Evolutionary conservation across 352 stramenopile species (phyloP), one percentile per base, ranked within the genome.

Genomic region (Pythium plurisporium): DNA sequence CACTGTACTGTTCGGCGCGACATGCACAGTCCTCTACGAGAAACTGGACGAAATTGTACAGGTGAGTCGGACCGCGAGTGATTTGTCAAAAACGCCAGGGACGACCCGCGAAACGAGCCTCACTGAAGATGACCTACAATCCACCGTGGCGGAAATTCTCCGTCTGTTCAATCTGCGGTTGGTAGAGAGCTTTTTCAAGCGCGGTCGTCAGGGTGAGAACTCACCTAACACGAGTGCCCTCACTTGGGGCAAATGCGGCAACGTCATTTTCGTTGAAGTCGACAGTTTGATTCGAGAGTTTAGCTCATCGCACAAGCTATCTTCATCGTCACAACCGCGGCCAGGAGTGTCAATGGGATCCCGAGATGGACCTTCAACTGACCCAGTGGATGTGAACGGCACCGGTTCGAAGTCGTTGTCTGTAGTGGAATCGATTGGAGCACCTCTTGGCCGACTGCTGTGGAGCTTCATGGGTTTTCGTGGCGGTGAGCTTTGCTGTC

Each of bases 381-480:
- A 50, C 48, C 46, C 54, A 19, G 38, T 64, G 17, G 44, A 44
- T 33, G 37, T 20, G 9, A 57, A 47, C n/a, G 38, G 45, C 12
- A 36, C 8, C 9, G 29, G 1, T n/a, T 26, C 12, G 9, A 60
- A 61, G 25, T 30, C 44, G 15, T n/a, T 37, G 17, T 67, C 57
- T 19, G 46, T 76, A 17, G 70, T 71, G 0, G 76, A 91, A 54
- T 67, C 72, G 0, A 78, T 93, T 37, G 83, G 81, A 0, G 68
- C 66, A 19, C 71, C 73, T 1, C 50, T 93, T 12, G 81, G 83
- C 14, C 82, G 84, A 7, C 55, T 91, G 17, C 44, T 94, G 7
- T 92, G 82, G 82, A 91, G 79, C 63, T 89, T 95, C 34, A 50
- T 90, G 42, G 83, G 73, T 2, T 91, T 93, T 54, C 76, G 82